Evolutionary conservation across 208 protist genomes (phyloP).

Genomic region (Wallacemonas collosoma): DNA sequence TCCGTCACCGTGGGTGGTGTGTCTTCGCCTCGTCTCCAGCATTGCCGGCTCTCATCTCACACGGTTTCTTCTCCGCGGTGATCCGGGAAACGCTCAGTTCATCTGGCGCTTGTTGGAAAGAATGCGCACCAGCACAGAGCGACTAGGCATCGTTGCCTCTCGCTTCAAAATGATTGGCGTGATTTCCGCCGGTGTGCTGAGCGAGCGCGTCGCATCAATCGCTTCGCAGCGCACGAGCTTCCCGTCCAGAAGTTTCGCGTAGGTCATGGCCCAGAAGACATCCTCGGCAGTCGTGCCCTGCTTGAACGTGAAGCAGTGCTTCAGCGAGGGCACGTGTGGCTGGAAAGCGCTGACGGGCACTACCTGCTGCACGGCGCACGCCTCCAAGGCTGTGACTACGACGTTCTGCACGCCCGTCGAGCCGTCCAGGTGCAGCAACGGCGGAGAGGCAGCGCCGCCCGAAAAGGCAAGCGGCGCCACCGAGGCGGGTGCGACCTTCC

Average conservation of each 20-base stretch:
- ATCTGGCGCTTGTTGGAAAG: constrained; percentile 85
- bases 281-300: constrained; percentile 64
- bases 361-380: constrained; percentile 48
- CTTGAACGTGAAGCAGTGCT: constrained; percentile 78
- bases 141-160: constrained; percentile 51
- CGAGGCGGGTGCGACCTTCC: background rate
- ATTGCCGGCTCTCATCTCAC: too few species aligned
- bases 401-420: constrained; percentile 88
- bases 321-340: constrained; percentile 51
- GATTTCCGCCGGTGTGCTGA: constrained; percentile 11
- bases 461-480: too few species aligned
- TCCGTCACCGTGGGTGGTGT: too few species aligned
- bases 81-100: constrained; percentile 14
- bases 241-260: constrained; percentile 63
- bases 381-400: constrained; percentile 63
- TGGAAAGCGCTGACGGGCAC: constrained; percentile 71
- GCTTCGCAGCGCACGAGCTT: constrained; percentile 90
- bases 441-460: background rate
- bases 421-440: constrained; percentile 10
- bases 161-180: constrained; percentile 40
- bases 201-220: constrained; percentile 22
- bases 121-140: constrained; percentile 65
- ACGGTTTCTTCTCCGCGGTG: too few species aligned
- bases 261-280: constrained; percentile 69
- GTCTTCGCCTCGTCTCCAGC: too few species aligned